phyloP scores from a whole-genome alignment of 345 rosid genomes.

The Barbarea vulgaris region DNA sequence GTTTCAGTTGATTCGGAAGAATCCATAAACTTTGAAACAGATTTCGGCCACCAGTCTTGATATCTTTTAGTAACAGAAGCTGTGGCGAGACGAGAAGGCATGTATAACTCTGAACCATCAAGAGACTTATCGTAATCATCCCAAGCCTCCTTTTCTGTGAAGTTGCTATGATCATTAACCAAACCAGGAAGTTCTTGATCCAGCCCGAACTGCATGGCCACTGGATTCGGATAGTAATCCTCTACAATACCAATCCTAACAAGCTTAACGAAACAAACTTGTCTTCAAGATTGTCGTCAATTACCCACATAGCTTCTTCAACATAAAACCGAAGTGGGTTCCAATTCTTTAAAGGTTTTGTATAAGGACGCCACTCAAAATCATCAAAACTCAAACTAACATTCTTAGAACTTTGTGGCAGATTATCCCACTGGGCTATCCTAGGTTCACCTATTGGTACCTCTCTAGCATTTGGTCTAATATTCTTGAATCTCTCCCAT shows the following conservation, averaged over 20 bases:
- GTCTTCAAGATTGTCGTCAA: conserved; percentile 37
- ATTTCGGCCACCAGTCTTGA: conserved; percentile 53
- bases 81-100: conserved; percentile 48
- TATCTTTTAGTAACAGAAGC: conserved; percentile 46
- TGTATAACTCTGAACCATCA: conserved; percentile 30
- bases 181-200: conserved; percentile 54
- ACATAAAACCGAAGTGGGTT: conserved; percentile 27
- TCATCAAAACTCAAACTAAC: conserved; percentile 26
- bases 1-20: neutral
- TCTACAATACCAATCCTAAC: conserved; percentile 47
- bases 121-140: conserved; percentile 44
- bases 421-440: conserved; percentile 35
- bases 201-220: conserved; percentile 62
- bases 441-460: conserved; percentile 41
- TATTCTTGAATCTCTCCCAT: conserved; percentile 52
- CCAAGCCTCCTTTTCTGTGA: conserved; percentile 22
- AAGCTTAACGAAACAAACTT: conserved; percentile 42
- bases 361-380: conserved; percentile 57
- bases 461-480: neutral
- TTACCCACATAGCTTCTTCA: conserved; percentile 37
- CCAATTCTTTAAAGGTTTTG: conserved; percentile 31
- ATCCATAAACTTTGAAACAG: neutral
- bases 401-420: neutral
- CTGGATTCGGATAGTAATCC: conserved; percentile 56
- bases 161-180: neutral